Percentiles rank a stretch among this genome's conserved stretches.
Evolutionary conservation across 148 eudicot genomes (phyloP).

Genomic region (Vaccinium macrocarpon): DNA sequence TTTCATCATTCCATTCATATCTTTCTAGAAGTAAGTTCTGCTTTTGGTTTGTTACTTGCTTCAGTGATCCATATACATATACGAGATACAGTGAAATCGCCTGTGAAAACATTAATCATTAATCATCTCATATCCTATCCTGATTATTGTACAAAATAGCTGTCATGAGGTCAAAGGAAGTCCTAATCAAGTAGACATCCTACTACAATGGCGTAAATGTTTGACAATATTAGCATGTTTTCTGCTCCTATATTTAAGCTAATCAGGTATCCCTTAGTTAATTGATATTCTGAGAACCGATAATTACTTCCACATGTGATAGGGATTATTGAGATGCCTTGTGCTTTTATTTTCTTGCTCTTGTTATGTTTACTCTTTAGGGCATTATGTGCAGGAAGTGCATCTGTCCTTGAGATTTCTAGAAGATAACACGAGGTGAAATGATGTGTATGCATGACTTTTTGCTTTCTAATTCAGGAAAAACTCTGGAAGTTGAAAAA

Average conservation of each 20-base stretch:
- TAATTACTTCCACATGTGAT: not conserved
- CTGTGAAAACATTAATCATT: not conserved
- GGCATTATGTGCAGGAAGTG: not conserved
- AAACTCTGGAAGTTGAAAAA: constrained; percentile 64
- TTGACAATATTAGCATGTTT: not conserved
- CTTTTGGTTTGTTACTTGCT: not conserved
- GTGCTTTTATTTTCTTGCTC: constrained; percentile 5
- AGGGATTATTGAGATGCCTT: not conserved
- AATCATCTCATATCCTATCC: not conserved
- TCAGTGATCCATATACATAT: not conserved
- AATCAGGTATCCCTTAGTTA: not conserved
- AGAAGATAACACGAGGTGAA: not conserved
- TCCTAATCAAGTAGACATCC: not conserved
- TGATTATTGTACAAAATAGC: not conserved
- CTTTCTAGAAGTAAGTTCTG: not conserved
- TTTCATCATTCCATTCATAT: not conserved
- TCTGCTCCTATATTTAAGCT: constrained; percentile 2
- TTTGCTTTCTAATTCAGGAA: constrained; percentile 43
- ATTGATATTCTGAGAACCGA: too few relatives aligned
- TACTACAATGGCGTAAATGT: not conserved
- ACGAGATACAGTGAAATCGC: not conserved
- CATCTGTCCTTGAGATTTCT: not conserved
- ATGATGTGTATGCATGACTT: not conserved
- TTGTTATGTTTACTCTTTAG: not conserved
- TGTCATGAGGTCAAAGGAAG: not conserved